Evolutionary conservation across 148 eudicot genomes (phyloP).

Genomic region (Rhododendron mucronatum): DNA sequence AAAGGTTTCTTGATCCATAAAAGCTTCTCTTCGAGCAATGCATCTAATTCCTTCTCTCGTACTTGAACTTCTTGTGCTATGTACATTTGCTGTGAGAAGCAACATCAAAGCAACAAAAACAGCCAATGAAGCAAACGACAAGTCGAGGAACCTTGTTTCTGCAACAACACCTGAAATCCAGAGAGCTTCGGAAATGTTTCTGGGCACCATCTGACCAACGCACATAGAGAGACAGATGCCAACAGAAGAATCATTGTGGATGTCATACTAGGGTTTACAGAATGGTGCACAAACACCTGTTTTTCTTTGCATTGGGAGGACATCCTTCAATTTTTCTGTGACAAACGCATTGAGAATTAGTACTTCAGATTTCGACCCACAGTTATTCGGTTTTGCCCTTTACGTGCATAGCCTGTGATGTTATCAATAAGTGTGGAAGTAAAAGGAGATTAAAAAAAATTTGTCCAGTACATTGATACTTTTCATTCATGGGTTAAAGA

Average conservation of each 20-base stretch:
- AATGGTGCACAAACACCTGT: slow-evolving; percentile 39
- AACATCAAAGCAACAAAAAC: slow-evolving; percentile 5
- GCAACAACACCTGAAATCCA: neutral
- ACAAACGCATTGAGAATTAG: neutral
- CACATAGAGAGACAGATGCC: neutral
- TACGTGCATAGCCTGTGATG: neutral
- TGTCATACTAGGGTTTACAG: slow-evolving; percentile 11
- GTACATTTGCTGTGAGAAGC: neutral
- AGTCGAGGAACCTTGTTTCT: neutral
- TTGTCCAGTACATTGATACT: neutral
- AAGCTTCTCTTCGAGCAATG: neutral
- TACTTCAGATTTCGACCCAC: neutral
- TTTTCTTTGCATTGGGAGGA: slow-evolving; percentile 22
- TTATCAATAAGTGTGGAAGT: neutral
- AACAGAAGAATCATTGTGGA: slow-evolving; percentile 6
- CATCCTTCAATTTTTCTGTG: slow-evolving; percentile 39
- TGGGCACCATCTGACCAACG: slow-evolving; percentile 8
- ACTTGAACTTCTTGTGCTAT: neutral
- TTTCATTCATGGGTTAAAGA: neutral
- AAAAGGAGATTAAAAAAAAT: neutral
- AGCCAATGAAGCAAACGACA: neutral
- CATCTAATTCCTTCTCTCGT: neutral
- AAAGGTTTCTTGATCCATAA: slow-evolving; percentile 9
- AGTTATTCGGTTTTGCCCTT: neutral
- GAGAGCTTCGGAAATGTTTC: slow-evolving; percentile 8